Evolutionary conservation across 495 filamentous ascomycete species (phyloP), one percentile per base, ranked within the genome.

Genomic region (Cairneyella variabilis): DNA sequence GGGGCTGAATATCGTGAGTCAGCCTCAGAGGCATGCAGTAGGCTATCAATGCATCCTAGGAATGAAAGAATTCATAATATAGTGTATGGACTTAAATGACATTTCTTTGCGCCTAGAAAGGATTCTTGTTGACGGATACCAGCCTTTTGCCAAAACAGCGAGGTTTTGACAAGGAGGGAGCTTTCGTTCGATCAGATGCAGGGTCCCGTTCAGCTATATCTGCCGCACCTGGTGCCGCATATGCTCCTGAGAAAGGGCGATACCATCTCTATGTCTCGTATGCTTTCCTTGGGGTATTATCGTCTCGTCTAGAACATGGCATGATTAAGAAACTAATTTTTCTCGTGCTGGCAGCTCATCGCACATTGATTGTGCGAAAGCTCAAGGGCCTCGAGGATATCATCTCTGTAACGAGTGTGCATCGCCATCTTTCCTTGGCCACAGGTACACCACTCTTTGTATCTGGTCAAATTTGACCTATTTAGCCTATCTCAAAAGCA

Each of bases 181-280:
- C n/a, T n/a, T 80, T 82, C 61, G 72, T 66, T 5, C 73, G 77
- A 28, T 72, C 72, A 37, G 66, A 66, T 30, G 74, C 75, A 30
- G 57, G 60, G 23, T 78, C 83, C 44, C 76, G 79, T 21, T 67
- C 71, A 37, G 72, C 62, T 56, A 56, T 83, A 37, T 54, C 51
- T 4, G 17, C 27, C 4, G 8, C 27, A 11, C 68, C 78, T 2
- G 59, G 59, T 25, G 68, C 83, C 7, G 59, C 70, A 32, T 89
- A 86, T 59, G 79, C 85, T 0, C 72, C 86, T 2, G 83, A 84
- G 59, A 81, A 78, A 55, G 77, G 73, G 53, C 81, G 86, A 52
- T 90, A 89, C 65, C 82, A 81, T 10, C 71, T 89, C 21, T 89
- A 87, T 64, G 65, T 88, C 49, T 79, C 81, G 40, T 73, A 71